Base-by-base conservation (phyloP, 169 alveolate genomes). In the Amoebophrya sp. region DNA sequence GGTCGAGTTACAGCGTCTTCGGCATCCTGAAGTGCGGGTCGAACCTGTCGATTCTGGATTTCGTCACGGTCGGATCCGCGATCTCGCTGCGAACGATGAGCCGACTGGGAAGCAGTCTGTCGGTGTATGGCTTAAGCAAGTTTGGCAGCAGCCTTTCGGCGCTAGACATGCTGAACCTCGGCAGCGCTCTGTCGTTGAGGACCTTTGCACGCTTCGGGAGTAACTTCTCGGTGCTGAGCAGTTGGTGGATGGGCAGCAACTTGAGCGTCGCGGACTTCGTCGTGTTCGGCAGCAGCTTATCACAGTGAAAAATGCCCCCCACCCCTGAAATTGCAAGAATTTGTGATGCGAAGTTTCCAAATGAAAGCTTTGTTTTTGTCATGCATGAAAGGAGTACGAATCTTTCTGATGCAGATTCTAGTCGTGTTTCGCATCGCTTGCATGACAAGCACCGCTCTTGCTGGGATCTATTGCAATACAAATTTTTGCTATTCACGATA, bases 51-150 rank as follows among this genome's bases (percentile, higher is more conserved):
- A 41, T 41, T 2, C 0, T 89, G 77, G 91, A 89, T 25, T 89
- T 39, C 77, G 33, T 41, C 66, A 41, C 35, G 35, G 29, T 89
- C 39, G 40, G 77, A 3, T 39, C 77, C 66, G 40, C 91, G 32
- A 39, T 89, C 29, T 39, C 66, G 53, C 91, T 89, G 40, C 91
- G 91, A 0, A 39, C 77, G 39, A 18, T 32, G 35, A 29, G 53
- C 32, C 90, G 90, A 2, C 90, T 88, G 35, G 90, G 90, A 7
- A 88, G 90, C 90, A 35, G 40, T 7, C 32, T 89, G 12, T 89
- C 91, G 77, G 10, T 41, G 40, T 39, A 39, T 32, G 54, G 77
- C 91, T 18, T 25, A 40, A 40, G 40, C 32, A 39, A 55, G 77
- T 40, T 39, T 2, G 91, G 91, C 3, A 39, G 91, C 91, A 38